Base-by-base conservation (phyloP, 1,139 yeast species). In the Lodderomyces margitis region DNA sequence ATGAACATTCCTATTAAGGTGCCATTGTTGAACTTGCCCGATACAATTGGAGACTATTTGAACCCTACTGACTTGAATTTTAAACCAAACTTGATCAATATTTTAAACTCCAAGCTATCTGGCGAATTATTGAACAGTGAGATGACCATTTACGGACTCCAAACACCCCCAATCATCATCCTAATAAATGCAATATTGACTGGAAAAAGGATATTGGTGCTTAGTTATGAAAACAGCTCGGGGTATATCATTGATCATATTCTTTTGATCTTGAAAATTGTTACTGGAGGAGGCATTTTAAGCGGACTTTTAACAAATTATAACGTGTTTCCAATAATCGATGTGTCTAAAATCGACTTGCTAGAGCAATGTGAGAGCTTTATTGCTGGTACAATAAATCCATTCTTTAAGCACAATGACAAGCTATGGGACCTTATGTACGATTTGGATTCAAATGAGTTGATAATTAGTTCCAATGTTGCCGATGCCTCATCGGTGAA, bases 311-410 rank as follows among this genome's bases (percentile, higher is more conserved):
- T 74, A 23, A 64, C 63, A 52, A 55, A 65, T 57, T 72, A 66
- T 52, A 71, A 74, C 44, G 68, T 82, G 4, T 81, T 80, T 54
- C 87, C 87, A 2, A 78, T 80, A 45, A 70, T 81, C 2, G 86
- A 81, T 52, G 75, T 81, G 20, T 75, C 82, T 27, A 79, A 80
- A 49, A 76, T 78, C 20, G 84, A 79, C 47, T 68, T 78, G 16
- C 60, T 81, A 49, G 71, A 75, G 46, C 63, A 68, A 45, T 75
- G 81, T 46, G 74, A 70, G 15, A 78, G 81, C 20, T 81, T 63
- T 56, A 66, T 81, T 53, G 87, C 86, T 4, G 87, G 87, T 9
- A 82, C 83, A 38, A 80, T 81, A 49, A 81, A 81, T 57, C 84
- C 85, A 10, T 80, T 83, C 42, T 81, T 81, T 62, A 79, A 78